Evolutionary conservation across 768 basidiomycete genomes (phyloP).

Genomic region (Vishniacozyma victoriae): DNA sequence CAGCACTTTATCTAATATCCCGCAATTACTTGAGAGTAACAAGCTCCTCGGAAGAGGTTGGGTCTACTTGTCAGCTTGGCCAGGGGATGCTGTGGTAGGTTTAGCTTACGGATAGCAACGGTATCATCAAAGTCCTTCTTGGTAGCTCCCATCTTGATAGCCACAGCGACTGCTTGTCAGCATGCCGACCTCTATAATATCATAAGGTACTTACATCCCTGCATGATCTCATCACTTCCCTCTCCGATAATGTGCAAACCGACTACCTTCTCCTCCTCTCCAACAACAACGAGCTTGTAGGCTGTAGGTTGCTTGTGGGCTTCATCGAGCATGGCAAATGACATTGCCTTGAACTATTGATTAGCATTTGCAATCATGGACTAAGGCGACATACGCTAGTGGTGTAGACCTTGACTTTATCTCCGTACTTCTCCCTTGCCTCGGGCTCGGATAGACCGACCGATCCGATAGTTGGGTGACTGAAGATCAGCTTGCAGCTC

Average conservation of each 20-base stretch:
- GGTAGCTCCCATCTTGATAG: conserved; percentile 80
- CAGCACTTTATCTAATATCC: too few relatives aligned
- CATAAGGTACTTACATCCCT: conserved; percentile 61
- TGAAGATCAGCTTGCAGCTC: conserved; percentile 38
- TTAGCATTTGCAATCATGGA: conserved; percentile 26
- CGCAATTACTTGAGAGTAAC: conserved; percentile 47
- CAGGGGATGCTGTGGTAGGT: not conserved
- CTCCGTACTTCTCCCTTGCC: conserved; percentile 78
- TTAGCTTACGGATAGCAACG: conserved; percentile 45
- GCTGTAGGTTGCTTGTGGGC: conserved; percentile 90
- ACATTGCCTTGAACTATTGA: conserved; percentile 61
- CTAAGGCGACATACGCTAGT: conserved; percentile 41
- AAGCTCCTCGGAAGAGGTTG: conserved; percentile 47
- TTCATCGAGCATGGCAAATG: conserved; percentile 84
- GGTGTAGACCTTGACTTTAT: conserved; percentile 81
- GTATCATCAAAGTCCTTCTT: conserved; percentile 45
- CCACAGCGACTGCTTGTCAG: conserved; percentile 58
- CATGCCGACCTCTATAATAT: not conserved
- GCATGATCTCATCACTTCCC: conserved; percentile 89
- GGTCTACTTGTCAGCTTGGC: conserved; percentile 26
- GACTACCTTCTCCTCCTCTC: conserved; percentile 90
- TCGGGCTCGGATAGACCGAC: conserved; percentile 91
- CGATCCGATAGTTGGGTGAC: conserved; percentile 91
- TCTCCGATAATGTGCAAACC: conserved; percentile 87
- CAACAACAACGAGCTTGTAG: conserved; percentile 82